These are phyloP conservation scores for Papiliotrema laurentii DNA, from an alignment of 1,284 basidiomycete species.

Conservation along the genomic window DNA sequence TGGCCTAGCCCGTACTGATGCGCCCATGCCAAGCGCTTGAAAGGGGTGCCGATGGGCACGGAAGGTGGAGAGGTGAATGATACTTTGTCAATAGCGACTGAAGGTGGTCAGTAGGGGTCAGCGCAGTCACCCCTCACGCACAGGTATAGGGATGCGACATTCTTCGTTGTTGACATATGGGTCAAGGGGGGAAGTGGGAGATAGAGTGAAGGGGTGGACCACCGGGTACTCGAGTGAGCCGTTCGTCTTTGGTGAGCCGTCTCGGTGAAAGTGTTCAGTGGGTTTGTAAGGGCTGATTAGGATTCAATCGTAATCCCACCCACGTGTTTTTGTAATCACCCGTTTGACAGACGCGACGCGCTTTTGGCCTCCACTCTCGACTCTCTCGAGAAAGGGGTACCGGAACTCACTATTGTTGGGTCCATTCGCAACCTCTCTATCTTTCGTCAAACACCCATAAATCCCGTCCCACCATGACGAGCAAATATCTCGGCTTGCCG, in stretches of 20 bases:
- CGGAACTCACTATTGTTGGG: background rate
- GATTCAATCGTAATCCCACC: too few species aligned
- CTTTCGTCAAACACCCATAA: background rate
- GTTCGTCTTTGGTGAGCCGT: too few species aligned
- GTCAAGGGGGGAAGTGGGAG: background rate
- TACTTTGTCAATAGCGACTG: conserved; percentile 4
- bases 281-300: too few species aligned
- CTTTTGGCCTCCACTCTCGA: too few species aligned
- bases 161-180: background rate
- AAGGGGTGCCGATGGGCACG: conserved; percentile 7
- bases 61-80: conserved; percentile 4
- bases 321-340: too few species aligned
- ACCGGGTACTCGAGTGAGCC: too few species aligned
- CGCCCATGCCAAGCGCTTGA: conserved; percentile 11
- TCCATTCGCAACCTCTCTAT: background rate
- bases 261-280: background rate
- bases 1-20: conserved; percentile 7
- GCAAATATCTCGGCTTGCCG: conserved; percentile 82
- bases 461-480: conserved; percentile 16
- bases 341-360: too few species aligned
- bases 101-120: background rate
- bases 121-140: background rate
- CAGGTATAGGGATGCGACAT: background rate
- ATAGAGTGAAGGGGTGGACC: background rate
- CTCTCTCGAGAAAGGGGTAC: background rate